These are phyloP conservation scores for Senna tora DNA, from an alignment of 306 rosid species.

Conservation along the genomic window DNA sequence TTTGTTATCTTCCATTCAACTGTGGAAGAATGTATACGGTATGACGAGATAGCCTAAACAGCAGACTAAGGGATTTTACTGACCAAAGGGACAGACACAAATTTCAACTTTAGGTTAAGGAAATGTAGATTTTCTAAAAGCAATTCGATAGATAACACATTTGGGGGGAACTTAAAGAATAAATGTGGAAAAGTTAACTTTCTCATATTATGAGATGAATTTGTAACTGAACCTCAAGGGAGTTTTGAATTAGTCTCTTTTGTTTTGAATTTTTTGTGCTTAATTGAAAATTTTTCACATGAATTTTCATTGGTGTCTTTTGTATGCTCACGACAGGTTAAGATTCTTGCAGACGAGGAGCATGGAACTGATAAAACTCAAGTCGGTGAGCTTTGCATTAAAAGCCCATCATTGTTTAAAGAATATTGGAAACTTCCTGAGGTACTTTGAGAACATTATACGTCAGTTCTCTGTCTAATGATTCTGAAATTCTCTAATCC, in stretches of 20 bases:
- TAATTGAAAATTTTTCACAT: constrained; percentile 17
- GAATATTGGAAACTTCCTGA: constrained; percentile 92
- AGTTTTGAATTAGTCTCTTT: background rate
- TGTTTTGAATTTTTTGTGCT: background rate
- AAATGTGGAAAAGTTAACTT: constrained; percentile 17
- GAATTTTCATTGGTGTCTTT: constrained; percentile 23
- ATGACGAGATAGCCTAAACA: constrained; percentile 23
- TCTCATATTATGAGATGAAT: background rate
- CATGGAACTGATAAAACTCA: constrained; percentile 33
- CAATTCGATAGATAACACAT: constrained; percentile 13
- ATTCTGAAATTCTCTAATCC: constrained; percentile 17
- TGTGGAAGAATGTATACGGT: constrained; percentile 17
- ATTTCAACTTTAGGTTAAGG: constrained; percentile 32
- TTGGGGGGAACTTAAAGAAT: constrained; percentile 27
- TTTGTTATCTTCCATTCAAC: constrained; percentile 31
- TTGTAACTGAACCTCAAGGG: constrained; percentile 12
- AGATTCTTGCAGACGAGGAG: constrained; percentile 60
- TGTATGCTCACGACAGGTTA: constrained; percentile 56
- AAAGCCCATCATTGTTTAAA: constrained; percentile 79
- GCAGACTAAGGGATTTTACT: constrained; percentile 19
- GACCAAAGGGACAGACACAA: background rate
- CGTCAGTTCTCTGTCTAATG: constrained; percentile 12
- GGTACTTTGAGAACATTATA: constrained; percentile 52
- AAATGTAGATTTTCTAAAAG: constrained; percentile 21
- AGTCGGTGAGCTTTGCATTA: constrained; percentile 84